Conservation (phyloP, 164 flowering plant species). For the Berberis vulgaris region DNA sequence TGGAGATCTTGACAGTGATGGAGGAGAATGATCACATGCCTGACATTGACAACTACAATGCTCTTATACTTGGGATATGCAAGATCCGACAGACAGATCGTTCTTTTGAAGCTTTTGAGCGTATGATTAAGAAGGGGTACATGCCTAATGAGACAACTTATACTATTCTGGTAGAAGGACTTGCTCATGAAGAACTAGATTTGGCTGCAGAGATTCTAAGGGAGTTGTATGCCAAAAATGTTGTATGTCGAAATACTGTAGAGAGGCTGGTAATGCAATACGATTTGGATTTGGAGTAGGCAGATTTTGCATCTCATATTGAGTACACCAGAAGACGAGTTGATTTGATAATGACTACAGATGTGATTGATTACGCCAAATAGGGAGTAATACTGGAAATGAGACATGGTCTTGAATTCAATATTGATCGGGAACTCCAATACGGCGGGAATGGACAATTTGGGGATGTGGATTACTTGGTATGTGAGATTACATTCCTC, state of each 20-base stretch:
- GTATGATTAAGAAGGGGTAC: slow-evolving; percentile 57
- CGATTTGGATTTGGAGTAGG: slow-evolving; percentile 31
- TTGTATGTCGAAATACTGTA: slow-evolving; percentile 40
- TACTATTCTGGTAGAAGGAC: slow-evolving; percentile 72
- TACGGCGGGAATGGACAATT: too few species aligned
- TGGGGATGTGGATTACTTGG: too few species aligned
- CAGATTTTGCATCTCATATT: too few species aligned
- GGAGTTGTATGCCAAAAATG: slow-evolving; percentile 44
- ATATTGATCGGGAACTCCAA: too few species aligned
- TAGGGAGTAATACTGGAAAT: too few species aligned
- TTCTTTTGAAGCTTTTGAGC: slow-evolving; percentile 44
- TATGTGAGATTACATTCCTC: too few species aligned
- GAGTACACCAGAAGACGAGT: too few species aligned
- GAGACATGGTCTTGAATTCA: too few species aligned
- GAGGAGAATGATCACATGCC: slow-evolving; percentile 50
- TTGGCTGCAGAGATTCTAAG: slow-evolving; percentile 52
- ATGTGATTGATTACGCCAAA: too few species aligned
- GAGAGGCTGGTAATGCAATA: slow-evolving; percentile 83
- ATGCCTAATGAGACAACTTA: slow-evolving; percentile 78
- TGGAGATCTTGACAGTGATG: slow-evolving; percentile 50
- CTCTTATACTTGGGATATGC: slow-evolving; percentile 76
- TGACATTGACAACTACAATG: slow-evolving; percentile 57
- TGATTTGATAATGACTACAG: too few species aligned
- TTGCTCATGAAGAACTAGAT: slow-evolving; percentile 58
- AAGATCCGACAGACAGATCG: slow-evolving; percentile 53